phyloP scores from a whole-genome alignment of 2,329 filamentous ascomycete species.

The Fusarium tanahbumbuense region DNA sequence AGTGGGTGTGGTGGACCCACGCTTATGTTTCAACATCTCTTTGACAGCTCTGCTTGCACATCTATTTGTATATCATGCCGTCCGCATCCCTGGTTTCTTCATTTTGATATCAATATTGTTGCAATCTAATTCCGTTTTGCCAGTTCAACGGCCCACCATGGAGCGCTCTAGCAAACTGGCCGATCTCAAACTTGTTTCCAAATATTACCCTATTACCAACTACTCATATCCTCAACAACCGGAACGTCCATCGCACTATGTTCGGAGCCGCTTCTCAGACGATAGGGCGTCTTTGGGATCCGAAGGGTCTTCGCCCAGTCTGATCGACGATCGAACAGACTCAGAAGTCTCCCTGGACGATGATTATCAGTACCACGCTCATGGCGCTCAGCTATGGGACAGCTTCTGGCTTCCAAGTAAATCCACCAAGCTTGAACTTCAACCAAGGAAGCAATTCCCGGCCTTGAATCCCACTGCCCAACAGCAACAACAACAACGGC shows the following conservation, averaged over 20 bases:
- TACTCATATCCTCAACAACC: slow-evolving; percentile 54
- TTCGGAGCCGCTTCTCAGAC: slow-evolving; percentile 41
- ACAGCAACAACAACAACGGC: slow-evolving; percentile 24
- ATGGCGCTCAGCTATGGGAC: slow-evolving; percentile 62
- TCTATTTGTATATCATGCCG: slow-evolving; percentile 48
- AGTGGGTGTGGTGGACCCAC: slow-evolving; percentile 43
- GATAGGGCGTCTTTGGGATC: slow-evolving; percentile 60
- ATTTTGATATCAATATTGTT: slow-evolving; percentile 38
- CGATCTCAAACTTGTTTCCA: slow-evolving; percentile 55
- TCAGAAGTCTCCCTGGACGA: slow-evolving; percentile 64
- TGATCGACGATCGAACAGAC: slow-evolving; percentile 63
- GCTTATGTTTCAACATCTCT: slow-evolving; percentile 42
- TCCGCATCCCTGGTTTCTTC: slow-evolving; percentile 43
- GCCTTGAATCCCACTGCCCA: slow-evolving; percentile 49
- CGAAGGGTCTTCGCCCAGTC: slow-evolving; percentile 59
- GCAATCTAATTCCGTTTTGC: slow-evolving; percentile 40
- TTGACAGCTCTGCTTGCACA: slow-evolving; percentile 35
- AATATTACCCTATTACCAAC: slow-evolving; percentile 55
- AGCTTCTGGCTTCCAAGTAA: slow-evolving; percentile 58
- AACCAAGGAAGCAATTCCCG: slow-evolving; percentile 48
- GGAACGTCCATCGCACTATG: slow-evolving; percentile 37
- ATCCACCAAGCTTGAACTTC: slow-evolving; percentile 20
- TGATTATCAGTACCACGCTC: slow-evolving; percentile 61
- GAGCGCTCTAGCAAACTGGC: slow-evolving; percentile 53
- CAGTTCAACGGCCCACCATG: slow-evolving; percentile 47